Evolutionary conservation across 345 rosid species (phyloP).

Genomic region (Brassica nigra): DNA sequence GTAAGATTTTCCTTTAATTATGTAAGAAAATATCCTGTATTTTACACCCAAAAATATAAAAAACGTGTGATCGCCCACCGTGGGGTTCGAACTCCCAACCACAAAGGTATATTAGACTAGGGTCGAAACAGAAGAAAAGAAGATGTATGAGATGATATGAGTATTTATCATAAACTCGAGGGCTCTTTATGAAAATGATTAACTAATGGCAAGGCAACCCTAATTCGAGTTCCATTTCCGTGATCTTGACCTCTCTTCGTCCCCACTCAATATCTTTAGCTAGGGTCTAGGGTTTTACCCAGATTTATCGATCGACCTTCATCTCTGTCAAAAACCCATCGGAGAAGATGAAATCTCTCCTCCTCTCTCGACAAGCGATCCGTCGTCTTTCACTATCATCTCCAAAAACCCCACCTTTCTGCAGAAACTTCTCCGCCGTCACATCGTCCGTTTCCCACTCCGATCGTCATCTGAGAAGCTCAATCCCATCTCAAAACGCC

Average conservation of each 20-base stretch:
- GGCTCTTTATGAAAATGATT: neutral
- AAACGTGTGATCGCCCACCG: too few relatives aligned
- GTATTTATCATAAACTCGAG: neutral
- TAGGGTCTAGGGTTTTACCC: conserved; percentile 24
- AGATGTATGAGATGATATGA: neutral
- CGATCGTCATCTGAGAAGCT: conserved; percentile 9
- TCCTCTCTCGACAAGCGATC: conserved; percentile 43
- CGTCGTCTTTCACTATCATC: conserved; percentile 40
- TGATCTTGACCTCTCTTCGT: conserved; percentile 18
- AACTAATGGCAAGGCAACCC: conserved; percentile 27
- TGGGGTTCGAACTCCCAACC: too few relatives aligned
- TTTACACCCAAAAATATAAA: too few relatives aligned
- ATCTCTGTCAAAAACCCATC: neutral
- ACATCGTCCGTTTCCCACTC: conserved; percentile 31
- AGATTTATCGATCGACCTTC: conserved; percentile 14
- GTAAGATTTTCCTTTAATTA: too few relatives aligned
- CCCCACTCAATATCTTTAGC: neutral
- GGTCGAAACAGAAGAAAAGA: neutral
- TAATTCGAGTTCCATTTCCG: conserved; percentile 28
- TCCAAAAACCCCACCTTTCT: conserved; percentile 19
- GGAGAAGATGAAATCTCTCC: conserved; percentile 46
- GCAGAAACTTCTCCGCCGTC: conserved; percentile 37
- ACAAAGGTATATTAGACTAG: neutral
- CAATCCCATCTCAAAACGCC: too few relatives aligned
- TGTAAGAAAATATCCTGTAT: too few relatives aligned